phyloP scores from a whole-genome alignment of 2,329 filamentous ascomycete species.

The Scorias spongiosa region DNA sequence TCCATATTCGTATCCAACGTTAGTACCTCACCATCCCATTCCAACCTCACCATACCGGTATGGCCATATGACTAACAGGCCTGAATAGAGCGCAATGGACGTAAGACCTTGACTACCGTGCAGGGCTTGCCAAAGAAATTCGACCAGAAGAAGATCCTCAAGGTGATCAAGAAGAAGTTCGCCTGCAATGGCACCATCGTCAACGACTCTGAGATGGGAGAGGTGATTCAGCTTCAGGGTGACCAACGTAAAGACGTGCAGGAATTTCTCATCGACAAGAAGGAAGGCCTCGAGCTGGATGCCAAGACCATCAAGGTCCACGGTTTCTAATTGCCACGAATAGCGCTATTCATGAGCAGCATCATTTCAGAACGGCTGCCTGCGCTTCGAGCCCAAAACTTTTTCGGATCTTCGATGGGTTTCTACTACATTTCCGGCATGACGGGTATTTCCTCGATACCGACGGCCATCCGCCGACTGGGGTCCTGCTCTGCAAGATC shows the following conservation, averaged over 20 bases:
- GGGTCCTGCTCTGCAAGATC: background rate
- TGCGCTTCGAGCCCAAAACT: background rate
- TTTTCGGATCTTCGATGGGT: background rate
- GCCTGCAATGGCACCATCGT: constrained; percentile 99
- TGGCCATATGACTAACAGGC: background rate
- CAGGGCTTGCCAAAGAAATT: constrained; percentile 98
- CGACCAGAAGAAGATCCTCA: constrained; percentile 98
- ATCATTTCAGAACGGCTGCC: background rate
- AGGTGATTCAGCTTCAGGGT: constrained; percentile 98
- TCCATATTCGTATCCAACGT: constrained; percentile 99
- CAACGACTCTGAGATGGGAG: constrained; percentile 87
- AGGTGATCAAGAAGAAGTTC: constrained; percentile 99
- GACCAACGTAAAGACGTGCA: constrained; percentile 98
- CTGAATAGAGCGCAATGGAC: constrained; percentile 90
- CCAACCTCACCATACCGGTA: background rate
- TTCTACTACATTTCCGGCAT: background rate
- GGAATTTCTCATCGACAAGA: constrained; percentile 93
- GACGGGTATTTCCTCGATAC: background rate
- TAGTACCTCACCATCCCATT: constrained; percentile 28
- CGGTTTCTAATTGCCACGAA: constrained; percentile 43
- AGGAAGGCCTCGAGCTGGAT: constrained; percentile 85
- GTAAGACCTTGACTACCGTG: constrained; percentile 99
- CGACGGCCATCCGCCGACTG: background rate
- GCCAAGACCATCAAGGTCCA: constrained; percentile 90
- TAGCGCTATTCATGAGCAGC: constrained; percentile 7